Conservation (phyloP, 495 filamentous ascomycete species). For the Ascobolus immersus region DNA sequence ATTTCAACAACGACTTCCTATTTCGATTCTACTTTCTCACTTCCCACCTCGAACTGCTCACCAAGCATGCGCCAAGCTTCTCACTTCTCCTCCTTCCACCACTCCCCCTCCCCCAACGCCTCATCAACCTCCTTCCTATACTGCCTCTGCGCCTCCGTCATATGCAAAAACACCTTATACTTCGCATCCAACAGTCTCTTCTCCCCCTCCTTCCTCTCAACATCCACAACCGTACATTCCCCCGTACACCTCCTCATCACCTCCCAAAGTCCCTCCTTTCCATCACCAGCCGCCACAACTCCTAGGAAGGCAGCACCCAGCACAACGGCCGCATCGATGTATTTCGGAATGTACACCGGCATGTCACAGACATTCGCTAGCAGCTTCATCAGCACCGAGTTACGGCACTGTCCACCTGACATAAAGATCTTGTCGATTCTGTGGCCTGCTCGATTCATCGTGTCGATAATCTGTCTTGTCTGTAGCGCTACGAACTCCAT, state of each 20-base stretch:
- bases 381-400: constrained; percentile 66
- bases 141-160: constrained; percentile 45
- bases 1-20: too few species aligned
- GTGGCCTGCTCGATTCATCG: constrained; percentile 73
- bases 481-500: constrained; percentile 96
- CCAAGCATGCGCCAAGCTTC: too few species aligned
- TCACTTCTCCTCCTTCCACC: constrained; percentile 6
- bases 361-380: constrained; percentile 75
- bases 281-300: constrained; percentile 73
- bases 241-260: constrained; percentile 98
- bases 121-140: constrained; percentile 45
- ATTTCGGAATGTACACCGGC: constrained; percentile 75
- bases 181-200: constrained; percentile 61
- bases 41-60: too few species aligned
- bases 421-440: constrained; percentile 81
- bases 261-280: constrained; percentile 70
- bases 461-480: constrained; percentile 78
- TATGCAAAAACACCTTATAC: constrained; percentile 61
- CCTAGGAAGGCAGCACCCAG: constrained; percentile 94
- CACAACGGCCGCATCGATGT: constrained; percentile 85
- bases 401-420: constrained; percentile 93
- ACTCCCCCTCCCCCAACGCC: constrained; percentile 28
- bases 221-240: constrained; percentile 57
- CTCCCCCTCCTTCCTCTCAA: constrained; percentile 39
- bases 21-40: too few species aligned